Conservation (phyloP, 2,329 filamentous ascomycete genomes). For the Rhytidhysteron rufulum region DNA sequence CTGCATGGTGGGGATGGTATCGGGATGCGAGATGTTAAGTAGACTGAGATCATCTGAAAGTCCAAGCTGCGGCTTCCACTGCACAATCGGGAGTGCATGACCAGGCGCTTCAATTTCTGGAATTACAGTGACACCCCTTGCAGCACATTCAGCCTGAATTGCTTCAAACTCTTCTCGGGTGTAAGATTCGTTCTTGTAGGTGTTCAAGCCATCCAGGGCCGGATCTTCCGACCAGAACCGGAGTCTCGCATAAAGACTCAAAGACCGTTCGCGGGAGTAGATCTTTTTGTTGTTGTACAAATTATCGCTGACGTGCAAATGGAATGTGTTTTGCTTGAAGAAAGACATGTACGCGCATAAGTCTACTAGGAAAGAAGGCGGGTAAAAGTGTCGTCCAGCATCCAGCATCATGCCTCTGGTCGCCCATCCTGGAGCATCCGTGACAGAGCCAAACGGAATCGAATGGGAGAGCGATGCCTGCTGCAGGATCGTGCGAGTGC, state of each 20-base stretch:
- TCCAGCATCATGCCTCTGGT: constrained; percentile 39
- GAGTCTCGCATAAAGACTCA: constrained; percentile 54
- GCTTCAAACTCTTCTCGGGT: constrained; percentile 16
- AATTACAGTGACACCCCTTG: constrained; percentile 17
- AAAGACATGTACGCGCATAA: constrained; percentile 37
- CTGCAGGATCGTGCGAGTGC: constrained; percentile 39
- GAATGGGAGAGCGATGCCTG: constrained; percentile 23
- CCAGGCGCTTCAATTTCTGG: constrained; percentile 21
- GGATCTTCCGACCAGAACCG: constrained; percentile 49
- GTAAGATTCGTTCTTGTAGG: constrained; percentile 30
- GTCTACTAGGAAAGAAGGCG: constrained; percentile 32
- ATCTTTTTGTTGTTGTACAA: constrained; percentile 38
- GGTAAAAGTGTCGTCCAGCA: constrained; percentile 36
- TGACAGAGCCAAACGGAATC: constrained; percentile 19
- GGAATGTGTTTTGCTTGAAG: constrained; percentile 44
- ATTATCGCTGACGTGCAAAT: constrained; percentile 45
- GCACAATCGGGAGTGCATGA: constrained; percentile 16
- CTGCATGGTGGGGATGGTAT: constrained; percentile 16
- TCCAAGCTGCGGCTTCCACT: constrained; percentile 22
- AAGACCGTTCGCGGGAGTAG: constrained; percentile 46
- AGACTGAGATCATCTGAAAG: constrained; percentile 26
- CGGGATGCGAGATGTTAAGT: constrained; percentile 17
- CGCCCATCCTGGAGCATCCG: constrained; percentile 36
- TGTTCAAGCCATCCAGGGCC: constrained; percentile 48
- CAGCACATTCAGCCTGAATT: constrained; percentile 15